These are phyloP conservation scores for Sugiyamaella sp. DNA, from an alignment of 1,139 yeast species.

Conservation along the genomic window DNA sequence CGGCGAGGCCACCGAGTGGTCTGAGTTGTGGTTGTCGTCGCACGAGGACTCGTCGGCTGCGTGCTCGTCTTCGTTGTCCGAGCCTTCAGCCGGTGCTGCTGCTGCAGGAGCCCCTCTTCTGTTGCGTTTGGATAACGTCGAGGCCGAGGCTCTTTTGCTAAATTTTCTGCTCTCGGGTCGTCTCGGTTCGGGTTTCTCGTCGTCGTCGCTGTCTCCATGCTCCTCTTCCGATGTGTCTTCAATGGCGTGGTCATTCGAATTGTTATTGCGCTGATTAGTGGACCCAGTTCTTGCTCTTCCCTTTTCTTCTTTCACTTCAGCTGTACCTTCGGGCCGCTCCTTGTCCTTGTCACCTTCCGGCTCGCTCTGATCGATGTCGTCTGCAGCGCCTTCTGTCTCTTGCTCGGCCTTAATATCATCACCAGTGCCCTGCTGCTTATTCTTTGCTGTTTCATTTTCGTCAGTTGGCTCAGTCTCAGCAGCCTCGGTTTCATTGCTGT, in stretches of 20 bases:
- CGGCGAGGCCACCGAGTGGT: constrained; percentile 10
- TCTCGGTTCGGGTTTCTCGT: constrained; percentile 20
- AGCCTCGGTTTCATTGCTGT: constrained; percentile 29
- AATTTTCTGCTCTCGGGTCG: background rate
- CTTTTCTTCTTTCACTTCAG: constrained; percentile 26
- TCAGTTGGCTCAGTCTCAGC: constrained; percentile 16
- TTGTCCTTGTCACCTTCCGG: constrained; percentile 13
- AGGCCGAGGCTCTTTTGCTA: background rate
- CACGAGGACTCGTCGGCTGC: constrained; percentile 14
- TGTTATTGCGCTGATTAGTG: background rate
- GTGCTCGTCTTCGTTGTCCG: constrained; percentile 13
- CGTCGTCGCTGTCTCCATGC: constrained; percentile 13
- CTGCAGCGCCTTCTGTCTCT: constrained; percentile 32
- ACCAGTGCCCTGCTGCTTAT: constrained; percentile 1
- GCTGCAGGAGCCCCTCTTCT: constrained; percentile 5
- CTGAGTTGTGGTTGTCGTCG: constrained; percentile 19
- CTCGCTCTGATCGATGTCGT: constrained; percentile 26
- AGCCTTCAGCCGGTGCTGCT: background rate
- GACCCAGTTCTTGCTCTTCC: constrained; percentile 20
- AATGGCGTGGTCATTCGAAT: background rate
- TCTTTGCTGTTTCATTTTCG: constrained; percentile 3
- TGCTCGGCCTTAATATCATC: constrained; percentile 30
- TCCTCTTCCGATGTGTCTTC: constrained; percentile 15
- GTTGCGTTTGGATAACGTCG: background rate
- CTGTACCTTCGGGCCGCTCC: constrained; percentile 35